Evolutionary conservation across 768 basidiomycete genomes (phyloP).

Genomic region (Vararia minispora): DNA sequence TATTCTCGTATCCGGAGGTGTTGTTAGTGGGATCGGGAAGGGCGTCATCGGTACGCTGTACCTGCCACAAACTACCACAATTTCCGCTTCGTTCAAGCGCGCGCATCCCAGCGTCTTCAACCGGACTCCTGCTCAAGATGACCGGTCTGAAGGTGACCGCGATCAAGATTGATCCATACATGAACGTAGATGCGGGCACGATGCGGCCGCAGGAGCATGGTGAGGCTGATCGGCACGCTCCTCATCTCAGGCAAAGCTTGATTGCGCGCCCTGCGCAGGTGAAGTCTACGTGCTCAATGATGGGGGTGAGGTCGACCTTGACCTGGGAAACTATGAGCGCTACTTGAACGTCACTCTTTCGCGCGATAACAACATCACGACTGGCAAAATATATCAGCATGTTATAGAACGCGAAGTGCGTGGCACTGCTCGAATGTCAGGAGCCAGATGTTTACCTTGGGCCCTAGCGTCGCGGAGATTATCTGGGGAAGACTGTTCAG

Average conservation of each 20-base stretch:
- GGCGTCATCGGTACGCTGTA: constrained; percentile 83
- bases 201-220: constrained; percentile 99
- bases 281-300: constrained; percentile 99
- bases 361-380: constrained; percentile 96
- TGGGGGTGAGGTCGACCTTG: constrained; percentile 95
- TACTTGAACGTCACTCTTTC: constrained; percentile 93
- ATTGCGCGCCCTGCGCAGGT: constrained; percentile 31
- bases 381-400: constrained; percentile 93
- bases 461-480: constrained; percentile 64
- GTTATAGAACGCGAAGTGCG: constrained; percentile 95
- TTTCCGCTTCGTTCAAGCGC: constrained; percentile 16
- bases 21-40: constrained; percentile 98
- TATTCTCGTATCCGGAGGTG: constrained; percentile 93
- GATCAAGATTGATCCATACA: constrained; percentile 99
- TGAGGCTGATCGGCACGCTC: constrained; percentile 26
- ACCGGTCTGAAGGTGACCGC: constrained; percentile 94
- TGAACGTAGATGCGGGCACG: constrained; percentile 99
- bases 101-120: constrained; percentile 71
- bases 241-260: background rate
- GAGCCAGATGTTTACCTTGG: constrained; percentile 1
- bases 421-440: too few species aligned
- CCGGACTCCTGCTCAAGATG: constrained; percentile 90
- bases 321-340: constrained; percentile 96
- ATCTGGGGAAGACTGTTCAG: constrained; percentile 96
- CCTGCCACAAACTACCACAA: constrained; percentile 14